These are phyloP conservation scores for Trichoderma sp. DNA, from an alignment of 2,329 filamentous ascomycete species.

Conservation along the genomic window DNA sequence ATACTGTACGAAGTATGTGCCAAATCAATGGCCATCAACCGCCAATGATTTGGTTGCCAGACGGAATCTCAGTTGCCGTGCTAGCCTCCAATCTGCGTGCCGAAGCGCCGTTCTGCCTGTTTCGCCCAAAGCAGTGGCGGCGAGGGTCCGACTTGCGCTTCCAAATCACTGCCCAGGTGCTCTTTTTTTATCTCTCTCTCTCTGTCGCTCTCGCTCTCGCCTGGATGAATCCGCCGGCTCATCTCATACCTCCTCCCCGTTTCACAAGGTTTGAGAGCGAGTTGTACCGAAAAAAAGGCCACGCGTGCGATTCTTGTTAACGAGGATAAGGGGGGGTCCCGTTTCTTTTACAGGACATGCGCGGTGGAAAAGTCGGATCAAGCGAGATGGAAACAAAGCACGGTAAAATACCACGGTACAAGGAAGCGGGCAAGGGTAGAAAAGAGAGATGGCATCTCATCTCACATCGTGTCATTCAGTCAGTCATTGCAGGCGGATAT, in stretches of 20 bases:
- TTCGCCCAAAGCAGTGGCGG: background rate
- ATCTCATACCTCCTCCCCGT: background rate
- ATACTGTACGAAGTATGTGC: background rate
- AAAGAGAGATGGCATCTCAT: background rate
- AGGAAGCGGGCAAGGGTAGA: background rate
- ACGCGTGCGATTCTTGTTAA: background rate
- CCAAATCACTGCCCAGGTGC: background rate
- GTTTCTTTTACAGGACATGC: background rate
- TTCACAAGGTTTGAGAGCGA: background rate
- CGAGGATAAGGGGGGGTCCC: background rate
- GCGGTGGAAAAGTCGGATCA: background rate
- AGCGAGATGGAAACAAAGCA: background rate
- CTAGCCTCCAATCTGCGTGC: constrained; percentile 4
- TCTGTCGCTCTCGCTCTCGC: background rate
- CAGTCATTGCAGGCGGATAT: background rate
- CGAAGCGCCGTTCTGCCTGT: background rate
- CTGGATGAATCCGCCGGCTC: background rate
- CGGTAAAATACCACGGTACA: background rate
- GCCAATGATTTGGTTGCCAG: background rate
- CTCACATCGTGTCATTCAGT: background rate
- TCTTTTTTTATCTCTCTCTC: background rate
- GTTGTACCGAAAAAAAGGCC: background rate
- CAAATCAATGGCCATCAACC: background rate
- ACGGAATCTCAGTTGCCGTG: constrained; percentile 1
- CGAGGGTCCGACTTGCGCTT: background rate